A percentile compares a stretch with the other conserved stretches of the same genome.
Conservation (phyloP, 257 asterid species). For the Ophiorrhiza pumila region DNA sequence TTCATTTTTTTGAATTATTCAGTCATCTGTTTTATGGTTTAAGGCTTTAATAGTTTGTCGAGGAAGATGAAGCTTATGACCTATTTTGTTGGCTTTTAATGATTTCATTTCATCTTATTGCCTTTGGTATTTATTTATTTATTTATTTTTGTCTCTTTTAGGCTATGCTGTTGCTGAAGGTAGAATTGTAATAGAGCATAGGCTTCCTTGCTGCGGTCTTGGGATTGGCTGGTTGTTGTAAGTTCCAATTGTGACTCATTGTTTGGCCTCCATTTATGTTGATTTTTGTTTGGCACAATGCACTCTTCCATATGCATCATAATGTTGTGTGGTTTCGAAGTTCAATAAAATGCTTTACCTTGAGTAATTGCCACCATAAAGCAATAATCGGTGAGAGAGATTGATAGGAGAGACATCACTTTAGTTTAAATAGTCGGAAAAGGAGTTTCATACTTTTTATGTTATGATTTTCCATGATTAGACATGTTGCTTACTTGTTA, state of each 20-base stretch:
- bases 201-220: constrained; percentile 93
- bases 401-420: background rate
- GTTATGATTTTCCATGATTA: background rate
- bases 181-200: constrained; percentile 47
- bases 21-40: background rate
- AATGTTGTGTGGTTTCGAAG: background rate
- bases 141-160: constrained; percentile 16
- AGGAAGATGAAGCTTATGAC: background rate
- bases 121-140: background rate
- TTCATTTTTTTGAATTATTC: background rate
- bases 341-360: background rate
- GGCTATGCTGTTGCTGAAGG: constrained; percentile 67
- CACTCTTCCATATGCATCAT: background rate
- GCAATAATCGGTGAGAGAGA: background rate
- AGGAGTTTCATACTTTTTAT: background rate
- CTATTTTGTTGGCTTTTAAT: background rate
- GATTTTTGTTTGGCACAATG: background rate
- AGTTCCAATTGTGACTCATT: constrained; percentile 31
- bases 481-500: background rate
- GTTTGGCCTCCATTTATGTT: background rate
- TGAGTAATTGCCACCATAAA: background rate
- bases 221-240: constrained; percentile 93
- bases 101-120: background rate
- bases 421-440: background rate
- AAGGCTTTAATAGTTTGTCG: background rate